phyloP scores from a whole-genome alignment of 176 grass and related monocot species.

The Chloris gayana region DNA sequence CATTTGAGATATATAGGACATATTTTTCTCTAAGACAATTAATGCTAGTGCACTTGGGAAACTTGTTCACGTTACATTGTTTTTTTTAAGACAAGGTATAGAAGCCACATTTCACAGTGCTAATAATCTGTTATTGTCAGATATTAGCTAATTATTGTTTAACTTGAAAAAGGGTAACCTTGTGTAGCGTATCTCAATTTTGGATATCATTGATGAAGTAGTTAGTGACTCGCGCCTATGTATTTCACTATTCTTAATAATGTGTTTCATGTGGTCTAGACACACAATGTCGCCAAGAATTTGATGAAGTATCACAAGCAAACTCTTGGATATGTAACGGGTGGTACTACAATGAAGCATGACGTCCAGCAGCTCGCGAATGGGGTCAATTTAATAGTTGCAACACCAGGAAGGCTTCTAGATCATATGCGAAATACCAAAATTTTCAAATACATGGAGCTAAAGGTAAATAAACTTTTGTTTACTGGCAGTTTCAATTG shows the following conservation, averaged over 20 bases:
- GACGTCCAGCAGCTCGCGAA: slow-evolving; percentile 86
- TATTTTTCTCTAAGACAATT: too few relatives aligned
- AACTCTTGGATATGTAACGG: slow-evolving; percentile 84
- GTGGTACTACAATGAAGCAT: slow-evolving; percentile 64
- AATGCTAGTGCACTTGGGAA: too few relatives aligned
- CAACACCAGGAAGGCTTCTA: slow-evolving; percentile 93
- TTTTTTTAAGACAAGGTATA: too few relatives aligned
- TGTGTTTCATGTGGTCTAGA: slow-evolving; percentile 46
- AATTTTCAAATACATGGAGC: slow-evolving; percentile 78
- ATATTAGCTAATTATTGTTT: not conserved
- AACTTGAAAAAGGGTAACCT: not conserved
- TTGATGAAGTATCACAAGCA: slow-evolving; percentile 88
- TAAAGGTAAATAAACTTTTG: slow-evolving; percentile 54
- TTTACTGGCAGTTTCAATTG: too few relatives aligned
- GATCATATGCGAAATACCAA: slow-evolving; percentile 91
- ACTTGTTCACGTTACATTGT: too few relatives aligned
- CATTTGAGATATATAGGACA: too few relatives aligned
- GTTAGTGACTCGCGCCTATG: not conserved
- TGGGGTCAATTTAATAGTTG: slow-evolving; percentile 87
- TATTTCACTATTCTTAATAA: not conserved
- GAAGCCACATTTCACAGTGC: not conserved
- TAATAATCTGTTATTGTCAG: not conserved
- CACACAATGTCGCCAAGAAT: slow-evolving; percentile 87
- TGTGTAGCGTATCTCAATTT: not conserved
- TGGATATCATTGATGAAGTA: not conserved